These are phyloP conservation scores for Fagus crenata DNA, from an alignment of 306 rosid genomes.

Conservation along the genomic window DNA sequence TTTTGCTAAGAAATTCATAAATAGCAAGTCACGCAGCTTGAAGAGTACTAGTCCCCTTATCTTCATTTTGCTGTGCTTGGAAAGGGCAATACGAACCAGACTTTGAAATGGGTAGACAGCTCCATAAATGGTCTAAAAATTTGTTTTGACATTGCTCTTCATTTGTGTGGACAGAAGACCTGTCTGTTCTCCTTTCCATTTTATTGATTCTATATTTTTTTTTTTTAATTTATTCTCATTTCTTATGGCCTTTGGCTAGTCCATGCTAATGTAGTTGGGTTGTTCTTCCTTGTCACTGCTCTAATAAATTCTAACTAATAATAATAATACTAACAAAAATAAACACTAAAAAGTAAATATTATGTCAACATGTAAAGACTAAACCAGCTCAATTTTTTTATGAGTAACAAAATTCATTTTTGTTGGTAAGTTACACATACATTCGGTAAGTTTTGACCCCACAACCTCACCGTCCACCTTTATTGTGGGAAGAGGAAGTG, in stretches of 20 bases:
- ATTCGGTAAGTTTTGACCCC: no score
- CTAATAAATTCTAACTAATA: background rate
- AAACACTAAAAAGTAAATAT: no score
- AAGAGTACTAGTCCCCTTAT: background rate
- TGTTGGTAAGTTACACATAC: no score
- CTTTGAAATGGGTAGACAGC: background rate
- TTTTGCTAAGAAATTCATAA: background rate
- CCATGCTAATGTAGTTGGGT: background rate
- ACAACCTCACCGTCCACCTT: no score
- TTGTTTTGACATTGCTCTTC: background rate
- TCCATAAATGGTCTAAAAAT: background rate
- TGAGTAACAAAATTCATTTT: background rate
- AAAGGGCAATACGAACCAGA: background rate
- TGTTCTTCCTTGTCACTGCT: background rate
- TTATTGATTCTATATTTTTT: background rate
- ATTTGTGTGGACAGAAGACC: background rate
- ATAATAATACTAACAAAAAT: background rate
- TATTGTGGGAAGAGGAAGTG: no score
- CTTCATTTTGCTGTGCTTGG: background rate
- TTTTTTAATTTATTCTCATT: background rate
- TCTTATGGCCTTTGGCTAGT: background rate
- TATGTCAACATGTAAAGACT: background rate
- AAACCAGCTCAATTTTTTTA: background rate
- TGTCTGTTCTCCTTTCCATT: background rate
- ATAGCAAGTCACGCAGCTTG: background rate